These are phyloP conservation scores for Candida broadrunensis DNA, from an alignment of 805 yeast genomes.

Conservation along the genomic window DNA sequence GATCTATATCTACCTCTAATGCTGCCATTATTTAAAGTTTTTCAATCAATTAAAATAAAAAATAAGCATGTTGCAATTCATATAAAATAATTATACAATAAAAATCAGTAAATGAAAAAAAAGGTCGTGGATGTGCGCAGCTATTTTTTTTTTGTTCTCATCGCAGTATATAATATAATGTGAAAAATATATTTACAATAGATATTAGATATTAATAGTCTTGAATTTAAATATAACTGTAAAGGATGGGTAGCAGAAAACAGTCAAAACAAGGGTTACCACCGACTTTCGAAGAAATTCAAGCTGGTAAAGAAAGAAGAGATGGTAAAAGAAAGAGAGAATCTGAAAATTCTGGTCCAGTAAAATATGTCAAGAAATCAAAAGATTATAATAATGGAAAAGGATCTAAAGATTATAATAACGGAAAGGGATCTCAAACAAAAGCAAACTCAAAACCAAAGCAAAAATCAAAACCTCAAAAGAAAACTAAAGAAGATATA, in stretches of 20 bases:
- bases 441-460: slow-evolving; percentile 7
- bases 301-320: slow-evolving; percentile 40
- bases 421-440: not conserved
- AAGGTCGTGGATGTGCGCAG: not conserved
- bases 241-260: slow-evolving; percentile 84
- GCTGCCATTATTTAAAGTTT: no score
- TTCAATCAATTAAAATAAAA: no score
- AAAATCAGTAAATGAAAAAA: no score
- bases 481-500: slow-evolving; percentile 13
- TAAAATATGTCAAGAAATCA: slow-evolving; percentile 4
- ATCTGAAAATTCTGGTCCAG: not conserved
- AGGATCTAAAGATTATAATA: not conserved
- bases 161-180: not conserved
- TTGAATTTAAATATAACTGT: not conserved
- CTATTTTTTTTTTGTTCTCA: not conserved
- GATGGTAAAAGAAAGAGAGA: slow-evolving; percentile 31
- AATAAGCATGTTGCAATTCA: no score
- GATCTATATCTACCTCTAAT: no score
- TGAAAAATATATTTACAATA: not conserved
- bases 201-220: not conserved
- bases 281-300: slow-evolving; percentile 83
- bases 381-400: slow-evolving; percentile 1
- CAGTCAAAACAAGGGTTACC: slow-evolving; percentile 93
- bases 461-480: slow-evolving; percentile 18
- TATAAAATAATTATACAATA: no score